Evolutionary conservation across 176 grass and related monocot genomes (phyloP), one percentile per base, ranked within the genome.

Genomic region (Paspalum vaginatum): DNA sequence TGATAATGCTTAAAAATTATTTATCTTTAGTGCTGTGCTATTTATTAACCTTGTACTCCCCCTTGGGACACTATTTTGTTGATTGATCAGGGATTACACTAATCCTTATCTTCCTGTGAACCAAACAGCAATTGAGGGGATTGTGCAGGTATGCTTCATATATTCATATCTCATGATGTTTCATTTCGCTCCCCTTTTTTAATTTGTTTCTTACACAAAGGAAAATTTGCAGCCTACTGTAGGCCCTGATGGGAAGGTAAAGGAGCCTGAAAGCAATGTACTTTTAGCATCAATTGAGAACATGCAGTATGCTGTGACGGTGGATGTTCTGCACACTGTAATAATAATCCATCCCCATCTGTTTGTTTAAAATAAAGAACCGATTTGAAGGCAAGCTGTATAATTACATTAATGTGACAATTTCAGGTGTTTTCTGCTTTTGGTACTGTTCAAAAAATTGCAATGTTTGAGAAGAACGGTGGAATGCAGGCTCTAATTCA

Each of bases 21-120:
- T 72, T 47, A 21, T 11, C 62, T 73, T 41, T 7, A 41, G 47
- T 43, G 46, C 15, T 46, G 20, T 53, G 5, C 60, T 55, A 21
- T 39, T 41, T 54, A 15, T 78, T 70, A 44, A 27, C 13, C 40
- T 11, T 12, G 15, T 32, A 25, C 7, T 32, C 42, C 13, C 21
- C 5, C 41, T 69, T 24, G 22, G 84, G 53, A 67, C 44, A 61
- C 7, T 74, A 70, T 63, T 51, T 81, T 81, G 39, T 76, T 79
- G 52, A 55, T 82, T 86, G 20, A 26, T 50, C 85, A 99, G 96
- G 82, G 96, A 99, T 88, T 99, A 95, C 79, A 99, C 96, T 61
- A 99, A 99, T 79, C 96, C 96, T 40, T 99, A 95, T 81, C 96
- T 99, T 91, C 92, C 96, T 82, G 96, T 99, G 62, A 99, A 99